Conservation (phyloP, 1,284 basidiomycete genomes). For the Leccinum griseonigrum region DNA sequence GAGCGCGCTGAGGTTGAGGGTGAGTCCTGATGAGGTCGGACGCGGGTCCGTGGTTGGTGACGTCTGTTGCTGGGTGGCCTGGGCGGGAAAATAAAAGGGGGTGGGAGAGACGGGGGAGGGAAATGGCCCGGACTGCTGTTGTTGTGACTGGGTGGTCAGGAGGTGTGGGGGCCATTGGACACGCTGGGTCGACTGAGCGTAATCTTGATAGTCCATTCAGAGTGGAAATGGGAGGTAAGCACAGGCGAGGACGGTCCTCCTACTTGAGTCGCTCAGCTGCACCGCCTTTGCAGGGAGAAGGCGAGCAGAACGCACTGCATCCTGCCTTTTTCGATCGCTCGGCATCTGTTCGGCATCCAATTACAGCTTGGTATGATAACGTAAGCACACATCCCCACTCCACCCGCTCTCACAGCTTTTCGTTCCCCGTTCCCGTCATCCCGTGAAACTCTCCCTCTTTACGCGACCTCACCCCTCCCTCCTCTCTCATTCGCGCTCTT, state of each 20-base stretch:
- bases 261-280: slow-evolving; percentile 12
- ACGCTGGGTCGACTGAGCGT: slow-evolving; percentile 8
- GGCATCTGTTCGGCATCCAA: slow-evolving; percentile 6
- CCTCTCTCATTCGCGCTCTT: slow-evolving; percentile 1
- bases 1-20: slow-evolving; percentile 66
- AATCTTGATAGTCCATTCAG: slow-evolving; percentile 20
- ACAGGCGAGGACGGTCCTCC: neutral
- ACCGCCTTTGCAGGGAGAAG: slow-evolving; percentile 10
- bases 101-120: slow-evolving; percentile 24
- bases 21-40: slow-evolving; percentile 36
- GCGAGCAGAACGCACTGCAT: too few relatives aligned
- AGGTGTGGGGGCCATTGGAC: slow-evolving; percentile 16
- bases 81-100: slow-evolving; percentile 24
- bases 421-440: slow-evolving; percentile 4
- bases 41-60: slow-evolving; percentile 24
- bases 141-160: slow-evolving; percentile 10
- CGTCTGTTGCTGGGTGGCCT: slow-evolving; percentile 27
- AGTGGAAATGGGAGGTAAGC: neutral
- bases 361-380: slow-evolving; percentile 17
- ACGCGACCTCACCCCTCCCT: neutral
- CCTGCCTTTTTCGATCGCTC: neutral
- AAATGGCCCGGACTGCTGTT: slow-evolving; percentile 13
- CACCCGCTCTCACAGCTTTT: slow-evolving; percentile 2
- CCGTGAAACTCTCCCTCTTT: neutral
- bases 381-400: neutral